A percentile compares a stretch with the other conserved stretches of the same genome.
Conservation (phyloP, 352 stramenopile genomes). For the Phytopythium vexans region DNA sequence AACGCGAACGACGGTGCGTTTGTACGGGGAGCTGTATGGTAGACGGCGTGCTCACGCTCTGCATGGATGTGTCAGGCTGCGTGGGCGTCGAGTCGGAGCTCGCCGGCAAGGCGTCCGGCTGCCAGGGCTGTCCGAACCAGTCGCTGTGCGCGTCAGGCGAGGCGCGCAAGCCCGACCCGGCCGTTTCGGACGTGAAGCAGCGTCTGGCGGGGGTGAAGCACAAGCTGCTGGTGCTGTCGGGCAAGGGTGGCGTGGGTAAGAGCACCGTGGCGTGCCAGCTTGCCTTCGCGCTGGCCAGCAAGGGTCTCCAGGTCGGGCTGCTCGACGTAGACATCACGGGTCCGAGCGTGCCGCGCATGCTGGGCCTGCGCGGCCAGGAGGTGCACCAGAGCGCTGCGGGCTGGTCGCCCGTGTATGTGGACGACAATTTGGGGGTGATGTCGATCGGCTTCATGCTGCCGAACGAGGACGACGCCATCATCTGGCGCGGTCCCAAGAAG, state of each 20-base stretch:
- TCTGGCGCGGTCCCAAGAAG: slow-evolving; percentile 99
- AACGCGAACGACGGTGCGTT: slow-evolving; percentile 65
- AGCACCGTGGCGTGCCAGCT: slow-evolving; percentile 98
- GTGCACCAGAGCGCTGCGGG: slow-evolving; percentile 97
- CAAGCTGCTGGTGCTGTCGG: slow-evolving; percentile 98
- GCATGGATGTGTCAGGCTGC: slow-evolving; percentile 60
- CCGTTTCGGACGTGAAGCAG: slow-evolving; percentile 87
- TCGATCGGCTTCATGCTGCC: slow-evolving; percentile 99
- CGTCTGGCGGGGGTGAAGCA: slow-evolving; percentile 89
- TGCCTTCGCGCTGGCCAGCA: slow-evolving; percentile 92
- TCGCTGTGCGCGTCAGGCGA: slow-evolving; percentile 92
- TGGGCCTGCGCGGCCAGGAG: slow-evolving; percentile 89
- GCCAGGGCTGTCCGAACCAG: slow-evolving; percentile 98
- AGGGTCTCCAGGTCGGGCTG: slow-evolving; percentile 95
- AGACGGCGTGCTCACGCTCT: not conserved
- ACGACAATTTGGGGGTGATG: slow-evolving; percentile 98
- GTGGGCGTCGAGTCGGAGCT: slow-evolving; percentile 93
- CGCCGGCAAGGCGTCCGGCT: slow-evolving; percentile 94
- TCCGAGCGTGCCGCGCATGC: slow-evolving; percentile 97
- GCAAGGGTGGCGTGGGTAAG: slow-evolving; percentile 99
- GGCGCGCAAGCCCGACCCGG: slow-evolving; percentile 81
- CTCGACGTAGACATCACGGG: slow-evolving; percentile 99
- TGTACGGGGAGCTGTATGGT: not conserved
- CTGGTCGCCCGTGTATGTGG: slow-evolving; percentile 99
- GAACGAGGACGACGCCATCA: slow-evolving; percentile 97